These are phyloP conservation scores for Lecanosticta acicola DNA, from an alignment of 2,329 filamentous ascomycete genomes.

Conservation along the genomic window DNA sequence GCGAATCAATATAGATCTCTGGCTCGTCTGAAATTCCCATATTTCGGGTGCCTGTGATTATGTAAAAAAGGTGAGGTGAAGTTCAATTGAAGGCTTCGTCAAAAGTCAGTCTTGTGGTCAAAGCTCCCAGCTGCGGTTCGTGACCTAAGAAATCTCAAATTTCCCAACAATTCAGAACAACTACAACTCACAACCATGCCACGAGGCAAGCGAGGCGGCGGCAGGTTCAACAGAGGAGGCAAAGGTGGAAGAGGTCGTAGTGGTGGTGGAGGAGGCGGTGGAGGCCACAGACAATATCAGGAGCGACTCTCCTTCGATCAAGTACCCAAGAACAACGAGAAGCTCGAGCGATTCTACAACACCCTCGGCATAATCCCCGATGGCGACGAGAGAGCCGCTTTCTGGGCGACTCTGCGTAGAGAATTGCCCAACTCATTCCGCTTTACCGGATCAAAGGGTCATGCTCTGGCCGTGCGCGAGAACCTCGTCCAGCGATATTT, in stretches of 20 bases:
- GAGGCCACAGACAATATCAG: conserved; percentile 22
- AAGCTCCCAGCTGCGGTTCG: too few species aligned
- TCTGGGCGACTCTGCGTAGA: conserved; percentile 76
- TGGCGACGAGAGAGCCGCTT: conserved; percentile 64
- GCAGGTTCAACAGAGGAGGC: conserved; percentile 19
- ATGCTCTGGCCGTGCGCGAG: conserved; percentile 87
- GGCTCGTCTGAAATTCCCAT: too few species aligned
- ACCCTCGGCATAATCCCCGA: conserved; percentile 67
- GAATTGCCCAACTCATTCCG: conserved; percentile 96
- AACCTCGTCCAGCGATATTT: conserved; percentile 84
- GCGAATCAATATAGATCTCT: too few species aligned
- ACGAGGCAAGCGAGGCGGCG: conserved; percentile 17
- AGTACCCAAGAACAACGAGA: conserved; percentile 72
- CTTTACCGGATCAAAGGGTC: conserved; percentile 91
- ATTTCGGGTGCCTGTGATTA: too few species aligned
- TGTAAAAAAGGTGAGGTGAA: too few species aligned
- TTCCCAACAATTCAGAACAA: too few species aligned
- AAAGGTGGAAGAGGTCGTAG: conserved; percentile 21
- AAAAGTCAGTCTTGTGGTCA: too few species aligned
- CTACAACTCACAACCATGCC: too few species aligned
- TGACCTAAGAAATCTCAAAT: too few species aligned
- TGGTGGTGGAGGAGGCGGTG: conserved; percentile 23
- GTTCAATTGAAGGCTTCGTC: too few species aligned
- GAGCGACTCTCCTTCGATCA: conserved; percentile 49
- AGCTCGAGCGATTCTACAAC: conserved; percentile 84